Evolutionary conservation across 768 basidiomycete species (phyloP), one percentile per base, ranked within the genome.

Genomic region (Tylopilus plumbeoviolaceoides): DNA sequence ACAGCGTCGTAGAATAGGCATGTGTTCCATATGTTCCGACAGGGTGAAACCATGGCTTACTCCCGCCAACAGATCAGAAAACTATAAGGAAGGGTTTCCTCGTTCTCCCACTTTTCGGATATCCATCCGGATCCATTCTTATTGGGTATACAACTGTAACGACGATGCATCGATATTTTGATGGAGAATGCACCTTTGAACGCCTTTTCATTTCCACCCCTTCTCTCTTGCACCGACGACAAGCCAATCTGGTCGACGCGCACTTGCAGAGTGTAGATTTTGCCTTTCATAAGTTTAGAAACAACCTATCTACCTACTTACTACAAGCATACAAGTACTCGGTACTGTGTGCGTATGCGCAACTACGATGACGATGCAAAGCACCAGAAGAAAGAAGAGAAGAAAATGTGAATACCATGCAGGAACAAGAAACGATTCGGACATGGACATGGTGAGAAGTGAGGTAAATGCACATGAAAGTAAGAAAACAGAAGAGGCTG

Each of bases 231-330:
- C 5, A 23, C 23, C 23, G 23, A 30, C 30, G n/a, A n/a, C n/a
- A n/a, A 30, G 11, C 30, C 7, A 30, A 30, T 30, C 9, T 8
- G 30, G 30, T 11, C 7, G 8, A 30, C 30, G 8, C 30, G 12
- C 48, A 10, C 3, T 30, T 14, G 3, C 18, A 81, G 36, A 81
- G 60, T 7, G 76, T 65, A 53, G 72, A 83, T 20, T 41, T 4
- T 55, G 39, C 30, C 27, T 53, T 50, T 47, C 46, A 51, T 56
- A 51, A 54, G 43, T 14, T 50, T 58, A 59, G 39, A 17, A 39
- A 33, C 23, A 18, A 15, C 17, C 41, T 39, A 39, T 20, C 42
- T 36, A 15, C 17, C 41, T 39, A 39, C 17, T 38, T 36, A 48
- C 47, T 60, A 47, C 47, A 54, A 44, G 35, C 40, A 39, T 53